Base-by-base conservation (phyloP, 148 eudicot species). In the Polygonum aviculare region DNA sequence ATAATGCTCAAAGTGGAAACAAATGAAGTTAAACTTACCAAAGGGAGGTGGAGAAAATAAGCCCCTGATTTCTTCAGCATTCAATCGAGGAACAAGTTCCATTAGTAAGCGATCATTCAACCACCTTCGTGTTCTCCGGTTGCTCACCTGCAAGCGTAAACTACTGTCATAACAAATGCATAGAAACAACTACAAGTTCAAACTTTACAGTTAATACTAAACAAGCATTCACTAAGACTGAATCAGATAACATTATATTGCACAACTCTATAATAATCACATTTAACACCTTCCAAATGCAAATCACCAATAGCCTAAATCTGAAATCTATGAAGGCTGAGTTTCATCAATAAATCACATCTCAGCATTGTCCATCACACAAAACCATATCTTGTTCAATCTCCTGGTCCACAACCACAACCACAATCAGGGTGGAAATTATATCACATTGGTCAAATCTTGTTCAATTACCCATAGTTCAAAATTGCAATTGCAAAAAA, bases 41-140 rank as follows among this genome's bases (percentile, higher is more conserved):
- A 90, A 94, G 15, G 98, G 98, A 65, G 98, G 98, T 77, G 98
- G 98, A 62, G 98, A 91, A 83, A 94, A 94, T 77, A 92, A 86
- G 78, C 98, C 97, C 78, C 96, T 87, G 38, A 94, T 88, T 82
- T 94, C 97, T 75, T 94, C 92, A 1, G 88, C 98, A 80, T 89
- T 82, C 62, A 94, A 76, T 74, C 93, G 92, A 36, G 97, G 98
- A 75, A 94, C 98, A 80, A 94, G 98, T 78, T 94, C 98, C 88
- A 94, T 91, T 72, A 94, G 82, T 69, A 94, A 78, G 15, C 97
- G 87, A 78, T 94, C 97, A 86, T 94, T 94, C 75, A 94, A 74
- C 88, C 85, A 83, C 84, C 98, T 85, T 4, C 98, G 95, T n/a
- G 97, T 77, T 71, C 97, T 85, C 70, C 98, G 85, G 82, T 94